Base-by-base conservation (phyloP, 2,329 filamentous ascomycete species). In the Aspergillus candidus region DNA sequence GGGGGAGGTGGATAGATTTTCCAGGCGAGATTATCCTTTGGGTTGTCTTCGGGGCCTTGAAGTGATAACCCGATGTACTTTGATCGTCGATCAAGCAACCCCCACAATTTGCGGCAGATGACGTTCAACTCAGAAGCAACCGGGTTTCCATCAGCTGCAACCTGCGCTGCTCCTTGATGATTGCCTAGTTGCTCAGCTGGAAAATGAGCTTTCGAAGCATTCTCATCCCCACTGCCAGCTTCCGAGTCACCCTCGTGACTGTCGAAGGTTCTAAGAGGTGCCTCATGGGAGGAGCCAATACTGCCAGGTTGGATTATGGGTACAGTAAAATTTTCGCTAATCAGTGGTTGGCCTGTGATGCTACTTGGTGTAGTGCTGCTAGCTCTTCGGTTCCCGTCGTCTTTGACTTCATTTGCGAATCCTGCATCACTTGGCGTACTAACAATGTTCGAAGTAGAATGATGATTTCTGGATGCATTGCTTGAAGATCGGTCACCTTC, bases 41-140 rank as follows among this genome's bases (percentile, higher is more conserved):
- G 93, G 55, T 97, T 96, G 61, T 95, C 88, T 11, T 80, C 77
- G 6, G 83, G 77, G 8, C 85, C 79, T 61, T 98, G 93, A 14
- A 90, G 72, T 0, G 93, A 97, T 12, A 96, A 69, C 1, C 80
- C 74, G 41, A 97, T 87, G 67, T 97, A 98, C 58, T 88, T 94
- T 63, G 89, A 83, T 48, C 93, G 82, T 33, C 90, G 75, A 56
- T 96, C 88, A 36, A 96, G 69, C n/a, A 97, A 80, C 54, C 85
- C 84, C 63, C 94, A 87, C 44, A 98, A 88, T 54, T 93, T 94
- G 52, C 82, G 83, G 58, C 94, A 96, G 53, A 98, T 96, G 14
- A 81, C 78, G 56, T 80, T 82, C 52, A 98, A 72, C 68, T 98
- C 93, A 2, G 85, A 77, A 2, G 88, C 88, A 54, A 97, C 84